Evolutionary conservation across 495 filamentous ascomycete genomes (phyloP).

Genomic region (Xylaria cubensis): DNA sequence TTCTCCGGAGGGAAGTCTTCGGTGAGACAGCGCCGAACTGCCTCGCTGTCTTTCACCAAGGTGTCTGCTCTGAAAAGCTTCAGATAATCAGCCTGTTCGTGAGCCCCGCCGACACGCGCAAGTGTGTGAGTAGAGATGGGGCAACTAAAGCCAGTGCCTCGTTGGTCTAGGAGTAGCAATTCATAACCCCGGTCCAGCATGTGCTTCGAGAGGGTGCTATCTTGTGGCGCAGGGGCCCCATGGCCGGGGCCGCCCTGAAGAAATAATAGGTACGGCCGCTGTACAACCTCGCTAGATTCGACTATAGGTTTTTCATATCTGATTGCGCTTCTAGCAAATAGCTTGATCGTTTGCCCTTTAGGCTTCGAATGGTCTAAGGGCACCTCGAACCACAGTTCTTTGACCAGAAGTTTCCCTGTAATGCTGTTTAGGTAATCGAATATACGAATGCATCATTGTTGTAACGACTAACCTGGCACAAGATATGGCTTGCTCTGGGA

Average conservation of each 20-base stretch:
- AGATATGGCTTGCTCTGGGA: conserved; percentile 42
- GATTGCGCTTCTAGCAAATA: conserved; percentile 77
- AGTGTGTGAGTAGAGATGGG: conserved; percentile 76
- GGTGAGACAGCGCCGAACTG: conserved; percentile 76
- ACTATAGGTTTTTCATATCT: conserved; percentile 68
- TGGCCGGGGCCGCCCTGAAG: conserved; percentile 82
- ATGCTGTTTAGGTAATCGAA: conserved; percentile 12
- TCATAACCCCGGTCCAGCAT: conserved; percentile 84
- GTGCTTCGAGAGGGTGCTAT: conserved; percentile 67
- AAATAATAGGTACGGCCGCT: conserved; percentile 63
- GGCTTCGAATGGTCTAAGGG: conserved; percentile 77
- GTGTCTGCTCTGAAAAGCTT: conserved; percentile 89
- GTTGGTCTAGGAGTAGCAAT: conserved; percentile 84
- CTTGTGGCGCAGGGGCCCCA: conserved; percentile 75
- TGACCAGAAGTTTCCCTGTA: conserved; percentile 74
- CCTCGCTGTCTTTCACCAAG: conserved; percentile 88
- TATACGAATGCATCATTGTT: conserved; percentile 1
- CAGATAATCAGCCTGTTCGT: conserved; percentile 76
- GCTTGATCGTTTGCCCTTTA: conserved; percentile 62
- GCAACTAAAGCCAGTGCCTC: conserved; percentile 84
- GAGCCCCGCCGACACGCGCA: conserved; percentile 63
- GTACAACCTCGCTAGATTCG: conserved; percentile 50
- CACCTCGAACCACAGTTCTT: conserved; percentile 86
- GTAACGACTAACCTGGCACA: conserved; percentile 39
- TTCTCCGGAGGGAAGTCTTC: conserved; percentile 70